Conservation (phyloP, 208 protist genomes). For the Leishmania martiniquensis region DNA sequence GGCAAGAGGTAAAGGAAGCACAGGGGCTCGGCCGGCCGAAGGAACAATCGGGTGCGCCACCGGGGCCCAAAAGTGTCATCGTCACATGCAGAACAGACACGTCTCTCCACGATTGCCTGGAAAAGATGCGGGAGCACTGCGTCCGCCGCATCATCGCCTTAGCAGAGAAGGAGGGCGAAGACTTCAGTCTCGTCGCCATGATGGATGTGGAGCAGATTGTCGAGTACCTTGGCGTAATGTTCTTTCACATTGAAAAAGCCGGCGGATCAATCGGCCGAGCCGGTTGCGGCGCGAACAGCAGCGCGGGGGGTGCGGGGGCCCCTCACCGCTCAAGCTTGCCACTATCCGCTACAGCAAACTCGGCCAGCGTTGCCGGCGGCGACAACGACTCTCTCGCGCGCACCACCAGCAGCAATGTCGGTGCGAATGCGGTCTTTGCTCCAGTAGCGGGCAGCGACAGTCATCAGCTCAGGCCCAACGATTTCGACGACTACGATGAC, state of each 20-base stretch:
- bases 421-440: conserved; percentile 15
- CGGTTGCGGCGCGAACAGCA: conserved; percentile 13
- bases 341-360: conserved; percentile 14
- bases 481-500: conserved; percentile 35
- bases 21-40: conserved; percentile 28
- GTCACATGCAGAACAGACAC: conserved; percentile 72
- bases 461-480: conserved; percentile 13
- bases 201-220: conserved; percentile 88
- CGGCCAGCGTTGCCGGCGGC: conserved; percentile 15
- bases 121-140: conserved; percentile 52
- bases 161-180: conserved; percentile 71
- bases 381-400: conserved; percentile 13
- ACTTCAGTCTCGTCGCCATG: conserved; percentile 68
- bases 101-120: conserved; percentile 70
- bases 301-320: background rate
- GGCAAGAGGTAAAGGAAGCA: conserved; percentile 39
- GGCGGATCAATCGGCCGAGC: conserved; percentile 21
- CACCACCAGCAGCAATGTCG: conserved; percentile 24
- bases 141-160: conserved; percentile 71
- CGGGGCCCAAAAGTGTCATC: conserved; percentile 19
- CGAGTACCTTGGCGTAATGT: conserved; percentile 78
- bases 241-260: conserved; percentile 75
- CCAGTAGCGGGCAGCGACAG: conserved; percentile 12
- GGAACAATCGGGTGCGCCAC: conserved; percentile 9
- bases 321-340: conserved; percentile 19